A percentile compares a stretch with the other conserved stretches of the same genome.
phyloP scores from a whole-genome alignment of 306 rosid genomes.

The Vigna trinervia region DNA sequence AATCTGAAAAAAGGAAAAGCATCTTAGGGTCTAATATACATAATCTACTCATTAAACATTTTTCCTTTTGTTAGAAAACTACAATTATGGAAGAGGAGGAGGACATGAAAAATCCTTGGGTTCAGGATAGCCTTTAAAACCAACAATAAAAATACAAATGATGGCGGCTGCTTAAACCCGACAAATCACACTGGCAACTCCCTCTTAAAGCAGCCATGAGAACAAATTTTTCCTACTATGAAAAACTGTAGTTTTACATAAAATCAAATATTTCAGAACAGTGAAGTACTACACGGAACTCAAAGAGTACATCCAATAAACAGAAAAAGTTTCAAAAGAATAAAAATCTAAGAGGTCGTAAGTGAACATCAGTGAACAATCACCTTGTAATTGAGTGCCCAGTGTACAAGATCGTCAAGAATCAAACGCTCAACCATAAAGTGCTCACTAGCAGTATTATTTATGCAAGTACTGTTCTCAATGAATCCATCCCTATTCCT shows the following conservation, averaged over 20 bases:
- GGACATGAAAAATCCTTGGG: conserved; percentile 3
- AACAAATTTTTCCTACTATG: not conserved
- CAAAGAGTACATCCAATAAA: conserved; percentile 9
- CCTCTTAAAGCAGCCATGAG: conserved; percentile 4
- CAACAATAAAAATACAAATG: not conserved
- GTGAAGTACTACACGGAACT: conserved; percentile 10
- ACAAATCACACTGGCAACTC: not conserved
- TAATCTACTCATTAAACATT: conserved; percentile 18
- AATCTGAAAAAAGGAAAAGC: conserved; percentile 60
- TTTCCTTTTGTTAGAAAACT: conserved; percentile 1
- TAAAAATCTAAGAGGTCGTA: conserved; percentile 31
- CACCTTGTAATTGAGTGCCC: conserved; percentile 94
- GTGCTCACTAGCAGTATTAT: conserved; percentile 97
- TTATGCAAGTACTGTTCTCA: conserved; percentile 91
- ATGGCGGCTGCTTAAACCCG: not conserved
- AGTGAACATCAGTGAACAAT: conserved; percentile 43
- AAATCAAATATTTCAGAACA: not conserved
- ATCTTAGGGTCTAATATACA: conserved; percentile 12
- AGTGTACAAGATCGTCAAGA: conserved; percentile 88
- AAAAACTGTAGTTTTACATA: not conserved
- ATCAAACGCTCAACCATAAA: conserved; percentile 93
- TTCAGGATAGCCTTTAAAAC: conserved; percentile 23
- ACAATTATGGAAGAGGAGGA: not conserved
- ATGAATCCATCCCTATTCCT: conserved; percentile 83
- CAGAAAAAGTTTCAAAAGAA: conserved; percentile 29